phyloP scores from a whole-genome alignment of 2,329 filamentous ascomycete genomes.

The Xylariaceae sp. region DNA sequence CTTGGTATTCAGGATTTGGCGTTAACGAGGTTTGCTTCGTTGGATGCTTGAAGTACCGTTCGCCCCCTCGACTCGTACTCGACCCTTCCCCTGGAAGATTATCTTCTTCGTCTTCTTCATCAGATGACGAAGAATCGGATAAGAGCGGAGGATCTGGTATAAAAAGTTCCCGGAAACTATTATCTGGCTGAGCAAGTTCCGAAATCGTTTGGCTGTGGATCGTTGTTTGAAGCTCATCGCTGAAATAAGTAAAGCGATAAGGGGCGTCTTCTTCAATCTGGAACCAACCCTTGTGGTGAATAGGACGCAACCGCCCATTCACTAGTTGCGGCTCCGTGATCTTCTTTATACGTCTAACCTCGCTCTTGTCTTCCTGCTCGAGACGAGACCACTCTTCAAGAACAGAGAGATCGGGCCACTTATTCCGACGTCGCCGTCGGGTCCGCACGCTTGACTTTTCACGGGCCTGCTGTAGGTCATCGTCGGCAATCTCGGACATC shows the following conservation, averaged over 20 bases:
- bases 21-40: conserved; percentile 44
- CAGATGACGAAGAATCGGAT: conserved; percentile 58
- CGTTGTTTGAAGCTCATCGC: conserved; percentile 91
- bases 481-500: conserved; percentile 75
- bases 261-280: conserved; percentile 82
- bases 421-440: conserved; percentile 57
- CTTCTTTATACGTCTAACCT: conserved; percentile 79
- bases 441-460: conserved; percentile 34
- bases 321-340: conserved; percentile 92
- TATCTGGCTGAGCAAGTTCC: conserved; percentile 79
- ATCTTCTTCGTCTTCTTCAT: conserved; percentile 57
- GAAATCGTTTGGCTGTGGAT: conserved; percentile 95
- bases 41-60: conserved; percentile 36
- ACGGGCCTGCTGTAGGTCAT: conserved; percentile 55
- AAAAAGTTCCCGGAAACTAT: conserved; percentile 82
- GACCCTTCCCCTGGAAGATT: conserved; percentile 34
- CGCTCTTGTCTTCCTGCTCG: conserved; percentile 82
- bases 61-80: conserved; percentile 33
- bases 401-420: conserved; percentile 81
- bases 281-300: conserved; percentile 76
- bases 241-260: conserved; percentile 97
- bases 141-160: conserved; percentile 76
- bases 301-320: conserved; percentile 78
- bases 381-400: conserved; percentile 86
- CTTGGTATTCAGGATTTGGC: conserved; percentile 21